phyloP scores from a whole-genome alignment of 495 filamentous ascomycete genomes.

The Penicillium odoratum region DNA sequence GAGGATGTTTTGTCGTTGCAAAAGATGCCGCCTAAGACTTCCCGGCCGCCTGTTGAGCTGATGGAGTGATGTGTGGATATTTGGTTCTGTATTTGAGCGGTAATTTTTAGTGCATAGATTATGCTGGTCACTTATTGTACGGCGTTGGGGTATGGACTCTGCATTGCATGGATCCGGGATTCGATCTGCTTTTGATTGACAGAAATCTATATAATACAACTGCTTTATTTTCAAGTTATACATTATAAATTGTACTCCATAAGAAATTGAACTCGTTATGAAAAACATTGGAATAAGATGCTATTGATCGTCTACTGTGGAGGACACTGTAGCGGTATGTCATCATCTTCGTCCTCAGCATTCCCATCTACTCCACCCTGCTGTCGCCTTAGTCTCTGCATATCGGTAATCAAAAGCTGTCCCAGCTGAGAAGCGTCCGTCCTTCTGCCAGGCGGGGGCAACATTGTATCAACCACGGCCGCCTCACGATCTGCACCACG shows the following conservation, averaged over 20 bases:
- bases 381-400: neutral
- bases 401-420: neutral
- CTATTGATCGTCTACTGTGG: neutral
- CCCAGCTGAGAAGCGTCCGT: neutral
- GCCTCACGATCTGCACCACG: conserved; percentile 1
- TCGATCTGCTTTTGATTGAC: neutral
- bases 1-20: conserved; percentile 46
- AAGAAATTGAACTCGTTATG: neutral
- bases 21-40: conserved; percentile 71
- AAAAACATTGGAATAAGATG: neutral
- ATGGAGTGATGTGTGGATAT: conserved; percentile 54
- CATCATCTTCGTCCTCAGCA: neutral
- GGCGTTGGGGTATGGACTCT: conserved; percentile 10
- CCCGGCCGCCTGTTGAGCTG: conserved; percentile 85
- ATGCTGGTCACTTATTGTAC: neutral
- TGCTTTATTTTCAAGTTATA: neutral
- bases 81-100: conserved; percentile 16
- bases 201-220: neutral
- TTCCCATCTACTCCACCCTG: neutral
- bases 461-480: conserved; percentile 8
- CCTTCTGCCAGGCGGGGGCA: neutral
- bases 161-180: conserved; percentile 2
- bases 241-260: too few species aligned
- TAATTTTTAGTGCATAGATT: conserved; percentile 14
- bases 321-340: neutral